Evolutionary conservation across 169 alveolate genomes (phyloP), one percentile per base, ranked within the genome.

Genomic region (Plasmodium vinckei): DNA sequence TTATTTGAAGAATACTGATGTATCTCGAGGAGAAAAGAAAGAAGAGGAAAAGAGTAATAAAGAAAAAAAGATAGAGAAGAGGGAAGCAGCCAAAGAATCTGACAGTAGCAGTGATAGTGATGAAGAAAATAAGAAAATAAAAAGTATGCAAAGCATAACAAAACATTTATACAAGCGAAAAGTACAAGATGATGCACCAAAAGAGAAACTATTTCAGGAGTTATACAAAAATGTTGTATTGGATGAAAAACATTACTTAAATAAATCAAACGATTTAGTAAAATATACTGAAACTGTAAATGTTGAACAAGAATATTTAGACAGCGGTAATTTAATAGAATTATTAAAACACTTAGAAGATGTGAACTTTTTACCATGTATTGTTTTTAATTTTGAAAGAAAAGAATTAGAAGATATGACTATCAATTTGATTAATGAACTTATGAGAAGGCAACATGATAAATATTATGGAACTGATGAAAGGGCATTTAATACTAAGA

Each of bases 381-480:
- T 97, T 63, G 95, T 95, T 54, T 97, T 97, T 94, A 96, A 95
- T 9, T 93, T 93, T 87, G 97, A 95, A 73, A 93, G 96, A 25
- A 92, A 88, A 67, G 94, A 93, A 68, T 94, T 93, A 87, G 94
- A 94, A 51, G 95, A 94, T 89, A 88, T 97, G 87, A 86, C 95
- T 2, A 71, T 88, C 23, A 92, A 93, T 7, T 73, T 93, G 64
- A 89, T 92, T 39, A 94, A 91, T 69, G 92, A 92, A 27, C 91
- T 97, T 67, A 79, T 88, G 57, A 92, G 91, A 33, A 92, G 91
- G 25, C 98, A 97, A 92, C 92, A 94, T 72, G 96, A 94, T 51
- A 96, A 97, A 94, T 97, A 94, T 88, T 94, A 93, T 73, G 97
- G 97, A 19, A 90, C 96, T 46, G 96, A 93, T 23, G 97, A 96